Percentiles rank a stretch among this genome's conserved stretches.
Evolutionary conservation across 2,329 filamentous ascomycete species (phyloP).

Genomic region (Ustulina deusta): DNA sequence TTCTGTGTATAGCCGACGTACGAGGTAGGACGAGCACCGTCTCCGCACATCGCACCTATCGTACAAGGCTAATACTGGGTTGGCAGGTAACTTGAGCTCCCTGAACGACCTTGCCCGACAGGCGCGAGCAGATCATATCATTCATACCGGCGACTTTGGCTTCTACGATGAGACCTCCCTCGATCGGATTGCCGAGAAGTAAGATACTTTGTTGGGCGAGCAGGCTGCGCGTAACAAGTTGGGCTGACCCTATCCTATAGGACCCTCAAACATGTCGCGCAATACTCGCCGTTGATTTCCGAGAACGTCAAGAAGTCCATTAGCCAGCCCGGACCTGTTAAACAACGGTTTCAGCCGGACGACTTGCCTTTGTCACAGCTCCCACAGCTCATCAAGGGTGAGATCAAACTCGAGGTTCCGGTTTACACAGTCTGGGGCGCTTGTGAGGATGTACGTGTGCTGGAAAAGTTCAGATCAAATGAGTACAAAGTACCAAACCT

Average conservation of each 20-base stretch:
- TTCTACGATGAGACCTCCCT: constrained; percentile 98
- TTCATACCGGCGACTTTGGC: constrained; percentile 98
- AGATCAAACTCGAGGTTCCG: constrained; percentile 91
- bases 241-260: constrained; percentile 58
- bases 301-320: constrained; percentile 79
- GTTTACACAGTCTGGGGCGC: constrained; percentile 99
- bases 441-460: constrained; percentile 95
- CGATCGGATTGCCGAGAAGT: constrained; percentile 98
- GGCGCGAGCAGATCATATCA: constrained; percentile 95
- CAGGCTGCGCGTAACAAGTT: neutral
- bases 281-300: constrained; percentile 94
- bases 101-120: constrained; percentile 96
- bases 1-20: constrained; percentile 78
- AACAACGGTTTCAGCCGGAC: constrained; percentile 82
- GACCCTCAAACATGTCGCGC: constrained; percentile 97
- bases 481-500: constrained; percentile 99
- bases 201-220: neutral
- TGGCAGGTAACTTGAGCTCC: constrained; percentile 88
- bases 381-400: constrained; percentile 86
- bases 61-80: constrained; percentile 37
- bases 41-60: constrained; percentile 23
- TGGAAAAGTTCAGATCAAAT: constrained; percentile 96
- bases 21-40: constrained; percentile 64
- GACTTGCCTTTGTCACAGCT: constrained; percentile 94
- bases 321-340: constrained; percentile 78